Evolutionary conservation across 2,329 filamentous ascomycete genomes (phyloP).

Genomic region (Diplodia corticola): DNA sequence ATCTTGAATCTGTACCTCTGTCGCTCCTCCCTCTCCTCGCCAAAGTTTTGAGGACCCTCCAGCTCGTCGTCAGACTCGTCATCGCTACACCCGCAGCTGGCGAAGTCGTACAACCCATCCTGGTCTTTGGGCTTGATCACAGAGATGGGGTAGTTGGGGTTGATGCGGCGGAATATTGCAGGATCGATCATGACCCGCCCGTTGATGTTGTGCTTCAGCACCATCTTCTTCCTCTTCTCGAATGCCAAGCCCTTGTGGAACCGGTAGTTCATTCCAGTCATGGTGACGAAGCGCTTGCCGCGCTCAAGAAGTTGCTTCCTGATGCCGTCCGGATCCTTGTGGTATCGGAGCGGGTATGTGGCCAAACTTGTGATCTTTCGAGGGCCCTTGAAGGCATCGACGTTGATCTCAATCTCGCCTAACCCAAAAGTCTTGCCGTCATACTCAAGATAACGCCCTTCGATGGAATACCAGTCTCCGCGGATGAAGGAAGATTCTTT

Average conservation of each 20-base stretch:
- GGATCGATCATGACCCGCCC: slow-evolving; percentile 88
- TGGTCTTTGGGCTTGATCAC: slow-evolving; percentile 71
- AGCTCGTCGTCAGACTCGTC: slow-evolving; percentile 55
- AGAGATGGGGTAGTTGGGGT: slow-evolving; percentile 81
- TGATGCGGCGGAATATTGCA: slow-evolving; percentile 76
- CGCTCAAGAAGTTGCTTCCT: slow-evolving; percentile 70
- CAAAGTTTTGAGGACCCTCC: slow-evolving; percentile 30
- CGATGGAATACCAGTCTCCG: slow-evolving; percentile 74
- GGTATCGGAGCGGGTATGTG: slow-evolving; percentile 77
- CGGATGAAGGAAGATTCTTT: slow-evolving; percentile 69
- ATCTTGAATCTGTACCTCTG: slow-evolving; percentile 12
- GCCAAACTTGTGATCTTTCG: slow-evolving; percentile 77
- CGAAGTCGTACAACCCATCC: slow-evolving; percentile 46
- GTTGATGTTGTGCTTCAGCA: slow-evolving; percentile 80
- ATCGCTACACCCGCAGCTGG: slow-evolving; percentile 50
- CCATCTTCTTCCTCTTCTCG: slow-evolving; percentile 73
- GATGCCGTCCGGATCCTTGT: slow-evolving; percentile 68
- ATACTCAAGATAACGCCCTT: slow-evolving; percentile 80
- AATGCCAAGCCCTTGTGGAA: slow-evolving; percentile 83
- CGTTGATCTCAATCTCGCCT: slow-evolving; percentile 67
- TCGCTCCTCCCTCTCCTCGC: slow-evolving; percentile 24
- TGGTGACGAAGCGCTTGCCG: slow-evolving; percentile 77
- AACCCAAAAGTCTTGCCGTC: slow-evolving; percentile 84
- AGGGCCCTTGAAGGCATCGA: slow-evolving; percentile 75
- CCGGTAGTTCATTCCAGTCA: slow-evolving; percentile 82